Evolutionary conservation across 768 basidiomycete species (phyloP).

Genomic region (Tylopilus rubrobrunneus): DNA sequence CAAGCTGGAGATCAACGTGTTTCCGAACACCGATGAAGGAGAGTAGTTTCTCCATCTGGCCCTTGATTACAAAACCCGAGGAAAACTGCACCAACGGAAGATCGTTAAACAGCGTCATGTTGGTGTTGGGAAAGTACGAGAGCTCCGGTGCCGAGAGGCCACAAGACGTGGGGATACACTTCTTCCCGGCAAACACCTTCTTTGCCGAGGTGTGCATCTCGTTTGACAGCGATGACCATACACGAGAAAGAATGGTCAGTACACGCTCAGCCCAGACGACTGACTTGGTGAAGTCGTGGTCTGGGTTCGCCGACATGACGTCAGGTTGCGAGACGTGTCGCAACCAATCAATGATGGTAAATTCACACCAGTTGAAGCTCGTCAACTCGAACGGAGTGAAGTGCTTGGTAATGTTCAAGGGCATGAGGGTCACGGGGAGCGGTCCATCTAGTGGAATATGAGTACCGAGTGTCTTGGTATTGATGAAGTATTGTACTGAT

Average conservation of each 20-base stretch:
- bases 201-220: not conserved
- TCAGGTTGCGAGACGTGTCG: not conserved
- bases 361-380: not conserved
- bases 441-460: not conserved
- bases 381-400: not conserved
- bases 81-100: slow-evolving; percentile 52
- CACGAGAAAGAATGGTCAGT: not conserved
- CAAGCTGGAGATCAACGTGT: slow-evolving; percentile 73
- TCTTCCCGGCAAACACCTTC: not conserved
- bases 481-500: not conserved
- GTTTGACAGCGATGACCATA: not conserved
- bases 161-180: not conserved
- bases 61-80: slow-evolving; percentile 60
- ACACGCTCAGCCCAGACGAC: not conserved
- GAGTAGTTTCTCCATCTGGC: slow-evolving; percentile 66
- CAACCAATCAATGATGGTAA: not conserved
- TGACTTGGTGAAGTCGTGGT: not conserved
- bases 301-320: not conserved
- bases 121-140: not conserved
- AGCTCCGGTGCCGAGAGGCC: not conserved
- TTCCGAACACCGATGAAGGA: slow-evolving; percentile 78
- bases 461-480: not conserved
- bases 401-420: not conserved
- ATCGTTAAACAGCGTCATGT: not conserved
- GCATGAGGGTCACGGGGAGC: not conserved